Evolutionary conservation across 768 basidiomycete species (phyloP), one percentile per base, ranked within the genome.

Genomic region (Hortiboletus flavorubellus): DNA sequence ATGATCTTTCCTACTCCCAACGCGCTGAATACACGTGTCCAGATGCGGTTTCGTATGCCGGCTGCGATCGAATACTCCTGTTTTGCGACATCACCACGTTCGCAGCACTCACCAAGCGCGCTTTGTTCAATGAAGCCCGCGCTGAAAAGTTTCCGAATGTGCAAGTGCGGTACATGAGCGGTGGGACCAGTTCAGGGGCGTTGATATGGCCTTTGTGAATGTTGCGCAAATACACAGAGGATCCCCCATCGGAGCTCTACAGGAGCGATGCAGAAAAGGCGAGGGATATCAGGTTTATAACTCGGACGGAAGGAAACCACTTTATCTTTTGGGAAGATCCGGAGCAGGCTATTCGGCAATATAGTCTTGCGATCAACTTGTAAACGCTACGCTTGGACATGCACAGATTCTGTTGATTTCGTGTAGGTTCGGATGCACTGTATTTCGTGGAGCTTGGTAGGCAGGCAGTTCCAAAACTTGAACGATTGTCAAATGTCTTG

Each of bases 241-340:
- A 53, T 4, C 52, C 60, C 12, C 44, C 55, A 23, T 31, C 38
- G 35, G 49, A 3, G 29, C 14, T 51, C 2, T 64, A 55, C 6
- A 61, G 64, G 38, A 26, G 21, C 0, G 52, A 46, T 8, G 66
- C 66, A 15, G 63, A 62, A 35, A 65, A 46, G 37, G 59, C 45
- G 31, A 65, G 64, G 31, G 66, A 68, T 9, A 48, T 68, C 54
- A 50, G 59, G 42, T 49, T 33, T 31, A 7, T 59, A 10, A 26
- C 8, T 4, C 55, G 62, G 16, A 31, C 44, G 8, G 66, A 65
- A 40, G 64, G 64, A 35, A 68, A 65, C 42, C 65, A 65, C 45
- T 65, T 67, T 14, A n/a, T 61, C 29, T 68, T 62, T 41, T 65
- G 63, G 64, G 63, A 65, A 0, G 52, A 64, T 8, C 64, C 66